A percentile compares a stretch with the other conserved stretches of the same genome.
Evolutionary conservation across 192 early-diverging fungal species (phyloP).

Genomic region (Glomus cerebriforme): DNA sequence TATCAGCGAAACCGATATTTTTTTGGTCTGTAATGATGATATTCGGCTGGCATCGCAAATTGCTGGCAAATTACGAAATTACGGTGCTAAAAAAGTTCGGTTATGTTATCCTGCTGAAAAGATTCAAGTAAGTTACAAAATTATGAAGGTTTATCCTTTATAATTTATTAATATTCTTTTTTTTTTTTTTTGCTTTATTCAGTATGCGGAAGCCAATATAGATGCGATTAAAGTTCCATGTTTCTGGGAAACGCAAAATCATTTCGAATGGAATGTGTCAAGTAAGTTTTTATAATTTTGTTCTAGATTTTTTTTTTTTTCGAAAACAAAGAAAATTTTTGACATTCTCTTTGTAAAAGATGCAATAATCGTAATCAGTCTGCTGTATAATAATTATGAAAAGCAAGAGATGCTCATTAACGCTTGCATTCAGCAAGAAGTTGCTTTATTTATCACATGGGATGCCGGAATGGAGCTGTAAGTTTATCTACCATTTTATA

Average conservation of each 20-base stretch:
- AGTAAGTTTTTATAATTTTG: not conserved
- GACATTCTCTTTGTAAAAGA: not conserved
- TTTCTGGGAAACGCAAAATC: not conserved
- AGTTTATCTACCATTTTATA: not conserved
- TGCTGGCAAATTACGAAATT: not conserved
- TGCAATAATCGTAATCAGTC: not conserved
- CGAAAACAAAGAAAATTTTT: not conserved
- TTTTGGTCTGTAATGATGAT: constrained; percentile 2
- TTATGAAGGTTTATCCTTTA: not conserved
- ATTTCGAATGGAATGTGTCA: not conserved
- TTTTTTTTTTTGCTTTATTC: not conserved
- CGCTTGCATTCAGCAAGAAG: not conserved
- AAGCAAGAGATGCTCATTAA: constrained; percentile 3
- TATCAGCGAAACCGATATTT: not conserved
- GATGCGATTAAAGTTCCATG: constrained; percentile 2
- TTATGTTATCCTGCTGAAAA: not conserved
- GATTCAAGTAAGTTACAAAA: not conserved
- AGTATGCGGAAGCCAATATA: not conserved
- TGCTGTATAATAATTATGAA: constrained; percentile 9
- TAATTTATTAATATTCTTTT: not conserved
- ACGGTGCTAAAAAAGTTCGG: not conserved
- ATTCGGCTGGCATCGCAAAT: not conserved
- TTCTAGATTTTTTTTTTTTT: not conserved
- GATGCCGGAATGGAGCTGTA: constrained; percentile 16
- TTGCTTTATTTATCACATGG: constrained; percentile 11